Evolutionary conservation across 306 rosid species (phyloP).

Genomic region (Sechiopsis laciniata): DNA sequence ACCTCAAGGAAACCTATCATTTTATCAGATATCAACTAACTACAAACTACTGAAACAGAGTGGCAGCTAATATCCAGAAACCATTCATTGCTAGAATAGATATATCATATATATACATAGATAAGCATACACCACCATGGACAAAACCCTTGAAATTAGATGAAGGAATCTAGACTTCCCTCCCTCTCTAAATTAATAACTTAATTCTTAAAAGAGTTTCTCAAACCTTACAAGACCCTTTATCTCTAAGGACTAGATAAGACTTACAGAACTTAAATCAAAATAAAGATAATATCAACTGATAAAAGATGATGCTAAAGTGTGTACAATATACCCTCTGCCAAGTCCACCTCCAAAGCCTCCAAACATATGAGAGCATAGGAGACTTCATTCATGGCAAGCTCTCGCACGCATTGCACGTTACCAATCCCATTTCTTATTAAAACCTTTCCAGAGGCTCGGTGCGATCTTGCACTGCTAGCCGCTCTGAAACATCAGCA

Average conservation of each 20-base stretch:
- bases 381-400: constrained; percentile 28
- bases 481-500: constrained; percentile 82
- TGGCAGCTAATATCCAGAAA: not conserved
- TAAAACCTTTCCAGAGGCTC: constrained; percentile 65
- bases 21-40: not conserved
- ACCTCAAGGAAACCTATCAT: not conserved
- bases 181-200: not conserved
- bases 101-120: constrained; percentile 8
- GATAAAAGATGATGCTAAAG: not conserved
- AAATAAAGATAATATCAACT: constrained; percentile 4
- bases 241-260: constrained; percentile 8
- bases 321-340: constrained; percentile 17
- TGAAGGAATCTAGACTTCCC: constrained; percentile 11
- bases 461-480: constrained; percentile 78
- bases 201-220: constrained; percentile 13
- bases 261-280: constrained; percentile 10
- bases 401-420: not conserved
- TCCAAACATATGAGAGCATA: constrained; percentile 20
- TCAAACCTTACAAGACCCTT: constrained; percentile 21
- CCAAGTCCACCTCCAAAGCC: constrained; percentile 25
- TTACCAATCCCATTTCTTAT: constrained; percentile 12
- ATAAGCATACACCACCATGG: constrained; percentile 16
- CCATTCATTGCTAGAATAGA: constrained; percentile 11
- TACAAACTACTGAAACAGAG: not conserved
- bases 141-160: constrained; percentile 25